phyloP scores from a whole-genome alignment of 23 red algal species.

The Agarophyton chilense region DNA sequence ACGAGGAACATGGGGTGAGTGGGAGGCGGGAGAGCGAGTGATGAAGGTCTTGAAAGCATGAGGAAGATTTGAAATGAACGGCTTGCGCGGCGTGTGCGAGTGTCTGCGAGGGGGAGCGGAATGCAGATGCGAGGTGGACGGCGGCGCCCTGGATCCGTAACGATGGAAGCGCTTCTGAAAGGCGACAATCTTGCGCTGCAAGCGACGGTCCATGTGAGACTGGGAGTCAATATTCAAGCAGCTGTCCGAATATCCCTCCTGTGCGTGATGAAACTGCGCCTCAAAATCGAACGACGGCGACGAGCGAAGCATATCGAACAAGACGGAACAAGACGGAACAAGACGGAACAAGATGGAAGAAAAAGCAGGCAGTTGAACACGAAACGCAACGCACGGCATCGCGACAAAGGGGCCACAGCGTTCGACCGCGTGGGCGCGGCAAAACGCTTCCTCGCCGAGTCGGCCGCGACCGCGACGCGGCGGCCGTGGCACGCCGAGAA shows the following conservation, averaged over 20 bases:
- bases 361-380: not conserved
- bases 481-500: not conserved
- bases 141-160: slow-evolving; percentile 2
- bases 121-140: not conserved
- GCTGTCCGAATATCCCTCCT: slow-evolving; percentile 32
- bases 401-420: not conserved
- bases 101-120: not conserved
- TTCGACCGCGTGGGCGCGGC: not conserved
- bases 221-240: not conserved
- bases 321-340: not conserved
- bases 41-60: slow-evolving; percentile 27
- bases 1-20: not conserved
- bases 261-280: slow-evolving; percentile 47
- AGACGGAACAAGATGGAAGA: too few species aligned
- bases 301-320: slow-evolving; percentile 11
- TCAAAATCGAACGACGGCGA: slow-evolving; percentile 31
- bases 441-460: slow-evolving; percentile 29
- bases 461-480: not conserved
- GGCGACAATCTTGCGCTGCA: slow-evolving; percentile 17
- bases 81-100: not conserved
- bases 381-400: not conserved
- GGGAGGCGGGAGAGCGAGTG: slow-evolving; percentile 1
- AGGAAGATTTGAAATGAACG: slow-evolving; percentile 16
- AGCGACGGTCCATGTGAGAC: not conserved
- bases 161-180: slow-evolving; percentile 31